Percentiles rank a stretch among this genome's conserved stretches.
Evolutionary conservation across 352 stramenopile genomes (phyloP).

Genomic region (Globisporangium spinosum): DNA sequence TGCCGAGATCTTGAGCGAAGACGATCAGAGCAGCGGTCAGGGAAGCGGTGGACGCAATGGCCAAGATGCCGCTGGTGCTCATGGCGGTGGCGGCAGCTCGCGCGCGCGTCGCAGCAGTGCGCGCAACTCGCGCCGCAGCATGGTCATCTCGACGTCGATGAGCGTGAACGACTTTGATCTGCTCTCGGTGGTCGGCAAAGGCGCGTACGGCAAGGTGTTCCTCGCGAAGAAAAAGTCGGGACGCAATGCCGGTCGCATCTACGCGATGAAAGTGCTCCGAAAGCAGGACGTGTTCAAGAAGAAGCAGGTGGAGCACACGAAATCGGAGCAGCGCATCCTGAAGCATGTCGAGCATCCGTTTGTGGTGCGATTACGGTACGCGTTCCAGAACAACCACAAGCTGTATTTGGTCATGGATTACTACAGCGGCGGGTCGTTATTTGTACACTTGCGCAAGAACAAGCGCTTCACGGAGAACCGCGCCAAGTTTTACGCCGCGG

Average conservation of each 20-base stretch:
- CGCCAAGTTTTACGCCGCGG: slow-evolving; percentile 82
- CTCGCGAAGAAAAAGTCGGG: slow-evolving; percentile 76
- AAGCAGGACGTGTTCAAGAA: slow-evolving; percentile 87
- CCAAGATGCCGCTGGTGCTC: background rate
- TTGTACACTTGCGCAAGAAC: slow-evolving; percentile 79
- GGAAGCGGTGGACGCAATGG: background rate
- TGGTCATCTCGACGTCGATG: slow-evolving; percentile 82
- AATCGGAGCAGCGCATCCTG: slow-evolving; percentile 87
- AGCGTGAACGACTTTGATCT: slow-evolving; percentile 87
- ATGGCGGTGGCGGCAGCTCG: slow-evolving; percentile 9
- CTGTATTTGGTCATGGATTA: slow-evolving; percentile 90
- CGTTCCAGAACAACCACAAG: slow-evolving; percentile 88
- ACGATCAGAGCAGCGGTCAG: slow-evolving; percentile 21
- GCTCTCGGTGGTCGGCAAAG: slow-evolving; percentile 83
- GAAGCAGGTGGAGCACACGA: slow-evolving; percentile 85
- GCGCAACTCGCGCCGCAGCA: slow-evolving; percentile 54
- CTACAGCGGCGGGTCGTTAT: slow-evolving; percentile 82
- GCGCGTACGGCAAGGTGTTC: slow-evolving; percentile 86
- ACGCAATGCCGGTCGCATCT: slow-evolving; percentile 65
- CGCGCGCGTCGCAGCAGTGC: slow-evolving; percentile 33
- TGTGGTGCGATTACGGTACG: slow-evolving; percentile 82
- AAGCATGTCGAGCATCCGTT: slow-evolving; percentile 87
- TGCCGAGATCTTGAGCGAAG: slow-evolving; percentile 56
- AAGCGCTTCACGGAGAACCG: slow-evolving; percentile 65
- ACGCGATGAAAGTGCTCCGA: slow-evolving; percentile 88